Evolutionary conservation across 2,329 filamentous ascomycete species (phyloP).

Genomic region (Pseudonectria foliicola): DNA sequence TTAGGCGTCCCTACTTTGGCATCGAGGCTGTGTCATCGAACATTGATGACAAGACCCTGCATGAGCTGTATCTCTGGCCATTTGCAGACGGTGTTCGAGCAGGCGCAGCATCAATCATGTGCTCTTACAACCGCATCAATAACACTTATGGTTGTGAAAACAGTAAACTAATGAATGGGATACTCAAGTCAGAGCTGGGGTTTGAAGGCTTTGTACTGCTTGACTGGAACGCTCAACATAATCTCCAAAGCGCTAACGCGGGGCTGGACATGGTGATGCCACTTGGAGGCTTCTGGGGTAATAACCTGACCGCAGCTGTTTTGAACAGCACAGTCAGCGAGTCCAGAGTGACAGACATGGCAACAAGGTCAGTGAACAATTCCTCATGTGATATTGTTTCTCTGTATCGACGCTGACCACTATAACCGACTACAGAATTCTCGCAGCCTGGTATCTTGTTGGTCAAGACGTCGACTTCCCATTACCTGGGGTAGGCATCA

Average conservation of each 20-base stretch:
- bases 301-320: conserved; percentile 67
- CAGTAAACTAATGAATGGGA: conserved; percentile 58
- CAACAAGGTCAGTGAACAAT: conserved; percentile 42
- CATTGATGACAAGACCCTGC: conserved; percentile 57
- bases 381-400: too few species aligned
- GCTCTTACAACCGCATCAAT: conserved; percentile 65
- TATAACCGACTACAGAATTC: conserved; percentile 43
- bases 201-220: conserved; percentile 64
- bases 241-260: conserved; percentile 45
- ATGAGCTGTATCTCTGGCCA: conserved; percentile 60
- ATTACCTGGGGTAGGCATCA: conserved; percentile 46
- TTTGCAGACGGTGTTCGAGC: conserved; percentile 55
- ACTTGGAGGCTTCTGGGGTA: conserved; percentile 46
- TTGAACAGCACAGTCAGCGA: conserved; percentile 67
- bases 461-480: conserved; percentile 43
- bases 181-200: conserved; percentile 56
- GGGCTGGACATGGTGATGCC: conserved; percentile 69
- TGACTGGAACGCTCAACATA: conserved; percentile 64
- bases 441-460: conserved; percentile 53
- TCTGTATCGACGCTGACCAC: too few species aligned
- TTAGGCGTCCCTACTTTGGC: conserved; percentile 32
- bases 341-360: conserved; percentile 71
- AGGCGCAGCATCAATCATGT: conserved; percentile 55
- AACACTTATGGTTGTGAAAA: conserved; percentile 70
- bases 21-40: conserved; percentile 52